Percentiles rank a stretch among this genome's conserved stretches.
Conservation (phyloP, 768 basidiomycete species). For the Sistotremastrum suecicum region DNA sequence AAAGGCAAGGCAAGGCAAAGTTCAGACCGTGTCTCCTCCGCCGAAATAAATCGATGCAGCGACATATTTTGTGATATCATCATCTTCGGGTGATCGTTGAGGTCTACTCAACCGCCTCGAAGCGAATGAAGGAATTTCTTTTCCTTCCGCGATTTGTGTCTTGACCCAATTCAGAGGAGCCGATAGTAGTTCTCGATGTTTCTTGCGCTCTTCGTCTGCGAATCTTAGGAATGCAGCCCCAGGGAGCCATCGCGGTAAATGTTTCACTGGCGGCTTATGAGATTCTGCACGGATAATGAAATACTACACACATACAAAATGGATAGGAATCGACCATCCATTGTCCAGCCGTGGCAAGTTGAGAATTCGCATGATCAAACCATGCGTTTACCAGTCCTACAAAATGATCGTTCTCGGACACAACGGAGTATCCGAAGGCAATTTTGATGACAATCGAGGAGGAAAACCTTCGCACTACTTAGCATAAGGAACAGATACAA, state of each 20-base stretch:
- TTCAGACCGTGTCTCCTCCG: constrained; percentile 1
- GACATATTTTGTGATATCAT: neutral
- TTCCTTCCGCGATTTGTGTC: neutral
- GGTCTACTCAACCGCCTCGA: neutral
- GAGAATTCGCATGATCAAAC: neutral
- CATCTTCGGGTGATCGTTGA: neutral
- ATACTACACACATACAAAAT: neutral
- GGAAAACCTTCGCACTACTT: no score
- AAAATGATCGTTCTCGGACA: neutral
- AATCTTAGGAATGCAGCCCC: neutral
- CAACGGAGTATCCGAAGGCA: neutral
- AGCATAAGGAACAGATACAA: no score
- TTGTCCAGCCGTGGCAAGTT: neutral
- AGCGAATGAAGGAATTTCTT: neutral
- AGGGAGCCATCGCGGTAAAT: constrained; percentile 2
- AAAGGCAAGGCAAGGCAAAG: neutral
- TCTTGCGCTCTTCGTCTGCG: neutral
- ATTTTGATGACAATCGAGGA: neutral
- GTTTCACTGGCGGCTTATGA: neutral
- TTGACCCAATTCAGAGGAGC: constrained; percentile 2
- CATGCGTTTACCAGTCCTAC: neutral
- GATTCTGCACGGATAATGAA: neutral
- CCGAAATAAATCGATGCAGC: neutral
- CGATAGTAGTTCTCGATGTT: neutral
- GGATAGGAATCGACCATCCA: neutral